Evolutionary conservation across 805 yeast genomes (phyloP).

Genomic region (Priceomyces carsonii): DNA sequence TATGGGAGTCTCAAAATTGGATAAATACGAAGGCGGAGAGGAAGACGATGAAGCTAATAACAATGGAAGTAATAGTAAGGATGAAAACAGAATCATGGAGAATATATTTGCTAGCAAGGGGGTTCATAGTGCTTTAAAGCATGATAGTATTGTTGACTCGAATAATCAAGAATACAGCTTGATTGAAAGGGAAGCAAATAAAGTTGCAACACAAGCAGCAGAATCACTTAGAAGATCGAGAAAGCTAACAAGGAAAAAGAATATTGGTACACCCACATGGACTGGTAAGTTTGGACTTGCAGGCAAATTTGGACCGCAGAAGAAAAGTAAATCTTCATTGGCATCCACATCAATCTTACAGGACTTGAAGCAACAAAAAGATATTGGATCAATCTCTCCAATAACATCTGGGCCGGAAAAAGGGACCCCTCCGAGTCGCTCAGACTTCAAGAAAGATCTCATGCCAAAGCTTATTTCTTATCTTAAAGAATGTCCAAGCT

Average conservation of each 20-base stretch:
- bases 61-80: slow-evolving; percentile 21
- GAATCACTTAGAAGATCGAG: slow-evolving; percentile 63
- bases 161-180: slow-evolving; percentile 51
- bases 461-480: slow-evolving; percentile 41
- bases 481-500: slow-evolving; percentile 34
- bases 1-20: slow-evolving; percentile 73
- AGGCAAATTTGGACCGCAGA: slow-evolving; percentile 50
- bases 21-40: slow-evolving; percentile 56
- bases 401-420: slow-evolving; percentile 16
- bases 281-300: slow-evolving; percentile 91
- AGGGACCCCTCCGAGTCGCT: slow-evolving; percentile 16
- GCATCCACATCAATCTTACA: slow-evolving; percentile 51
- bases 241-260: slow-evolving; percentile 42
- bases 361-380: slow-evolving; percentile 46
- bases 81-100: slow-evolving; percentile 69
- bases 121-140: slow-evolving; percentile 73
- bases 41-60: slow-evolving; percentile 38
- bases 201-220: slow-evolving; percentile 54
- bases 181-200: slow-evolving; percentile 63
- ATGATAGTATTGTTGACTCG: slow-evolving; percentile 71
- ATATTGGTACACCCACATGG: slow-evolving; percentile 90
- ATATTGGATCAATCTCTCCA: slow-evolving; percentile 21
- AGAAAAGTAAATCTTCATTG: slow-evolving; percentile 7
- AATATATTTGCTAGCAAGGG: slow-evolving; percentile 72
- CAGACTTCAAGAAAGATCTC: slow-evolving; percentile 16